Evolutionary conservation across 179 eudicot genomes (phyloP).

Genomic region (Spergularia azorica): DNA sequence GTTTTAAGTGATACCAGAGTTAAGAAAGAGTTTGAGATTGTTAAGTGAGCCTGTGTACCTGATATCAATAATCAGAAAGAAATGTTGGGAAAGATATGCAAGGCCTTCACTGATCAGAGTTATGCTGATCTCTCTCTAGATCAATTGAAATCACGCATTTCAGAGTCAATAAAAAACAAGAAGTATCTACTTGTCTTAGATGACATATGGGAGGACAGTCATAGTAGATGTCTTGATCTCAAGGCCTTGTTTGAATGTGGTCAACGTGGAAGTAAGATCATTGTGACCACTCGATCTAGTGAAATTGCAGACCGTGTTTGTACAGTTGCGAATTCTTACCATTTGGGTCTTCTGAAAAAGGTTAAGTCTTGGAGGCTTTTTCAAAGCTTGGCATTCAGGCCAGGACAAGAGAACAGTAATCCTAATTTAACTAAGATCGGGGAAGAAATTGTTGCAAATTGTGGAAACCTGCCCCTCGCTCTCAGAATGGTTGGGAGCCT

Average conservation of each 20-base stretch:
- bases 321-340: neutral
- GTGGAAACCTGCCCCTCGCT: constrained; percentile 36
- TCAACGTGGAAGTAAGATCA: constrained; percentile 15
- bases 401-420: neutral
- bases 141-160: neutral
- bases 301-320: constrained; percentile 8
- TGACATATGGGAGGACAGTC: constrained; percentile 12
- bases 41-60: constrained; percentile 6
- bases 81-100: neutral
- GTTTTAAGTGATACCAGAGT: constrained; percentile 21
- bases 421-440: constrained; percentile 10
- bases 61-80: constrained; percentile 5
- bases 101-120: neutral
- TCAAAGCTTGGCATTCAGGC: neutral
- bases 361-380: constrained; percentile 32
- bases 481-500: constrained; percentile 19
- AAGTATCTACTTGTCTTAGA: constrained; percentile 9
- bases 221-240: neutral
- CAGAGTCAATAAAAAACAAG: neutral
- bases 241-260: neutral
- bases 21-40: constrained; percentile 6
- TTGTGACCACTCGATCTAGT: constrained; percentile 24
- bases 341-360: constrained; percentile 6
- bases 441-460: constrained; percentile 22
- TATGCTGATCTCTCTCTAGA: neutral